These are phyloP conservation scores for Leishmania tropica DNA, from an alignment of 208 protist species.

Conservation along the genomic window DNA sequence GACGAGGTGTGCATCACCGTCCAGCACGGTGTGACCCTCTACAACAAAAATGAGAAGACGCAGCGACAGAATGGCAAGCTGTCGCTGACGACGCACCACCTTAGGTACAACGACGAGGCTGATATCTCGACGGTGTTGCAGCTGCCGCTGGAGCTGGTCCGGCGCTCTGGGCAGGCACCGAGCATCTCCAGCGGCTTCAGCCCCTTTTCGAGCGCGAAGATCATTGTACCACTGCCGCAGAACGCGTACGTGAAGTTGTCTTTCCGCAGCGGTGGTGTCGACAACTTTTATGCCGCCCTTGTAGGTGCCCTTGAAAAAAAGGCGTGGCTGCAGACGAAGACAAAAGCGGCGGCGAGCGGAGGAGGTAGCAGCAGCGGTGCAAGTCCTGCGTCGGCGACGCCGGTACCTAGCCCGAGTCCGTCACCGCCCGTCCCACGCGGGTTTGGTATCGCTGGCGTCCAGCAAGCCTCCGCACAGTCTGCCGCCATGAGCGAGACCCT, in stretches of 20 bases:
- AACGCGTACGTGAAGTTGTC: conserved; percentile 50
- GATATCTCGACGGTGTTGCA: conserved; percentile 35
- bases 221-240: conserved; percentile 58
- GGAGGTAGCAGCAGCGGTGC: not conserved
- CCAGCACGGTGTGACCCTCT: conserved; percentile 49
- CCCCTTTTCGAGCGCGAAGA: conserved; percentile 61
- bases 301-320: conserved; percentile 43
- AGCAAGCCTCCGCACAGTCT: conserved; percentile 55
- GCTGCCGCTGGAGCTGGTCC: conserved; percentile 54
- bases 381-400: not conserved
- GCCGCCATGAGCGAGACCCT: conserved; percentile 58
- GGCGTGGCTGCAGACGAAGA: conserved; percentile 30
- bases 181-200: conserved; percentile 37
- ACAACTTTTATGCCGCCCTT: conserved; percentile 50
- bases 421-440: conserved; percentile 41
- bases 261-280: conserved; percentile 64
- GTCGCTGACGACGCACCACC: conserved; percentile 62
- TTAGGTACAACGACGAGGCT: conserved; percentile 55
- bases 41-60: conserved; percentile 59
- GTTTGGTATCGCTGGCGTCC: conserved; percentile 78
- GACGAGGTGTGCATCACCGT: conserved; percentile 65
- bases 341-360: not conserved
- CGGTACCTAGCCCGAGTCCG: not conserved
- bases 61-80: conserved; percentile 65
- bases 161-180: conserved; percentile 32